Conservation (phyloP, 73 alveolate genomes). For the Paramecium tetraurelia region DNA sequence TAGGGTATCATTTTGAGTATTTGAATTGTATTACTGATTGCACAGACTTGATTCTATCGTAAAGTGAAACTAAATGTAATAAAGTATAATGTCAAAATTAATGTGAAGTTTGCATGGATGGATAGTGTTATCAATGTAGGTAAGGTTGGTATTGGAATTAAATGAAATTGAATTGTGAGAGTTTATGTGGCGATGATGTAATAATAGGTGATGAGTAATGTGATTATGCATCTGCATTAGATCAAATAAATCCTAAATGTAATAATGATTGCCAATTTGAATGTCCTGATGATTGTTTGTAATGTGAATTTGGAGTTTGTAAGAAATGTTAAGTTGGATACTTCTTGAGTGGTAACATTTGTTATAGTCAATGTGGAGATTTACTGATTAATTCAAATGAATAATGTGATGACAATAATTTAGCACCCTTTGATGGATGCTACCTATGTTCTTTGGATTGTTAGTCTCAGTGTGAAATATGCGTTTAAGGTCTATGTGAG, state of each 20-base stretch:
- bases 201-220: neutral
- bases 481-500: neutral
- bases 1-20: neutral
- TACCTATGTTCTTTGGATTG: neutral
- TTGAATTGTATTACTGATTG: neutral
- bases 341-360: neutral
- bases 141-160: neutral
- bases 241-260: neutral
- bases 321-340: neutral
- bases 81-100: neutral
- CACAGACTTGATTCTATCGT: neutral
- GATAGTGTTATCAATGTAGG: neutral
- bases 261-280: neutral
- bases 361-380: neutral
- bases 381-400: neutral
- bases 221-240: neutral
- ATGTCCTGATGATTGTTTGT: neutral
- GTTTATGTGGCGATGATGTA: neutral
- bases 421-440: neutral
- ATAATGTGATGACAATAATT: neutral
- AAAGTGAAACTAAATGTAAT: neutral
- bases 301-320: neutral
- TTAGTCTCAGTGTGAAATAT: neutral
- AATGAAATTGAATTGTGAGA: neutral
- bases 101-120: neutral